phyloP scores from a whole-genome alignment of 805 yeast genomes.

The Yamadazyma laniorum region DNA sequence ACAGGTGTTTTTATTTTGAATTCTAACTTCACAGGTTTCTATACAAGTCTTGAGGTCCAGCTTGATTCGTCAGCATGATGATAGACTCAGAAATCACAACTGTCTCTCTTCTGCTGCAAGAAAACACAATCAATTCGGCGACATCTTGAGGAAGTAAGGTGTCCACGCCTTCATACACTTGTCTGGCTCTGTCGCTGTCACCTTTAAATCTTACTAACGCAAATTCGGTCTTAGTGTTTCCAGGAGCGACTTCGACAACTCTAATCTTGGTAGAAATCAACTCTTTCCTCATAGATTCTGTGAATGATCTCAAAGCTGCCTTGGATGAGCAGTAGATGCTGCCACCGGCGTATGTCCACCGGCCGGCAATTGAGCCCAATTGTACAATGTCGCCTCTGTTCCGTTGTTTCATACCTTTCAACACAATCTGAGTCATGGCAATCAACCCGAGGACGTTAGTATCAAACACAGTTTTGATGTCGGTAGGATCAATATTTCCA shows the following conservation, averaged over 20 bases:
- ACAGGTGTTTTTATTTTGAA: no score
- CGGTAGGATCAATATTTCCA: background rate
- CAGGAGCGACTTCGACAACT: constrained; percentile 5
- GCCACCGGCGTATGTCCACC: constrained; percentile 2
- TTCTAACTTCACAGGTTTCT: background rate
- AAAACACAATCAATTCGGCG: constrained; percentile 3
- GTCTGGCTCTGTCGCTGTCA: background rate
- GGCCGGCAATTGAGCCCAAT: constrained; percentile 2
- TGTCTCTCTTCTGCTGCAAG: constrained; percentile 1
- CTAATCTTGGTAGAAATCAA: background rate
- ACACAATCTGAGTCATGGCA: background rate
- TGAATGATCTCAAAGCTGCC: constrained; percentile 2
- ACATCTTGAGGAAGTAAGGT: background rate
- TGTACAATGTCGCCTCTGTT: constrained; percentile 1
- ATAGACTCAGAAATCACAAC: constrained; percentile 1
- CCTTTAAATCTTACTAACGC: constrained; percentile 1
- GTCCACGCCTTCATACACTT: background rate
- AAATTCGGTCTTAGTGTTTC: constrained; percentile 1
- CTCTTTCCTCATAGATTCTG: background rate
- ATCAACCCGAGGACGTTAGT: constrained; percentile 4
- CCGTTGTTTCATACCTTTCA: constrained; percentile 1
- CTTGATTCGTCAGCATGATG: constrained; percentile 1
- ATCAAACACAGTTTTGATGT: background rate
- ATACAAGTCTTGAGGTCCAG: constrained; percentile 1
- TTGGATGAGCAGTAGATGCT: constrained; percentile 1